These are phyloP conservation scores for Tylopilus cervinicoccineus DNA, from an alignment of 768 basidiomycete species.

Conservation along the genomic window DNA sequence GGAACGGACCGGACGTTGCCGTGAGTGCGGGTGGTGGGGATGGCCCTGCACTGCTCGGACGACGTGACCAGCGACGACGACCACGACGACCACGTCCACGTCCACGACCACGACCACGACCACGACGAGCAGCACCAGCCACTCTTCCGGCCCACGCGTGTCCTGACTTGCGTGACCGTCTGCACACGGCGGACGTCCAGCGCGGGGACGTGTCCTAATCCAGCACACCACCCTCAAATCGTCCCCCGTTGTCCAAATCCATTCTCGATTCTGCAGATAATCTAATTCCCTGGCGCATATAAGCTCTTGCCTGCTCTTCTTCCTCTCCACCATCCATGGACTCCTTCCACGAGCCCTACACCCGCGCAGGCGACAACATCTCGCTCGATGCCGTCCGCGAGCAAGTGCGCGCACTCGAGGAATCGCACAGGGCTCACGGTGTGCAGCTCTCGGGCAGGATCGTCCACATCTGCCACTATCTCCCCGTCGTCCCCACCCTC, in stretches of 20 bases:
- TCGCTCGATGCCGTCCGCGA: conserved; percentile 70
- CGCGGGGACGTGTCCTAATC: conserved; percentile 19
- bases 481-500: conserved; percentile 72
- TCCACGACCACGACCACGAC: conserved; percentile 2
- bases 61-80: conserved; percentile 3
- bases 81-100: not conserved
- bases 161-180: not conserved
- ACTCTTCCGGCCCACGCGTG: too few relatives aligned
- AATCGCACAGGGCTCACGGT: conserved; percentile 62
- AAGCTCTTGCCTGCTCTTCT: conserved; percentile 6
- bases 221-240: conserved; percentile 26
- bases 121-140: not conserved
- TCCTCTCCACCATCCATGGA: conserved; percentile 45
- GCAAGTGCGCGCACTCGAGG: conserved; percentile 69
- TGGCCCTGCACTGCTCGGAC: not conserved
- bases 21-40: too few relatives aligned
- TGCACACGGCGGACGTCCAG: not conserved
- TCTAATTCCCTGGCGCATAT: conserved; percentile 19
- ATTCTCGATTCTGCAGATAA: conserved; percentile 26
- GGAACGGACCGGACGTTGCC: conserved; percentile 22
- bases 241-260: conserved; percentile 17
- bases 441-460: conserved; percentile 82
- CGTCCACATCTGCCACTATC: conserved; percentile 88
- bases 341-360: conserved; percentile 70
- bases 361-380: conserved; percentile 58